These are phyloP conservation scores for Alternaria angustiovoidea DNA, from an alignment of 2,329 filamentous ascomycete species.

Conservation along the genomic window DNA sequence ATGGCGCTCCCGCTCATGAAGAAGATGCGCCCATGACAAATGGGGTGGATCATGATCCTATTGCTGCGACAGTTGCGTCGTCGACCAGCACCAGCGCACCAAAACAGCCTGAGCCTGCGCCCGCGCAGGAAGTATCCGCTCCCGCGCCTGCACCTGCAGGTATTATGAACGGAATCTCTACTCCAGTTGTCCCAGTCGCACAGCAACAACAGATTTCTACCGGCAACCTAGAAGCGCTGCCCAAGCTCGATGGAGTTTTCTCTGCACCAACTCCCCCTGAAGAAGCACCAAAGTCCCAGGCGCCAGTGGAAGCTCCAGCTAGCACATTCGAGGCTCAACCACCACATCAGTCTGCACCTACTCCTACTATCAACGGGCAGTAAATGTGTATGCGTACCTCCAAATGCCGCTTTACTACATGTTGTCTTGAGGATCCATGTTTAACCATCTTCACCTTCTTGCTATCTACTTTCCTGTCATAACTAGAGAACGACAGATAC, in stretches of 20 bases:
- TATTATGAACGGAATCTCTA: conserved; percentile 17
- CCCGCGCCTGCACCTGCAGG: neutral
- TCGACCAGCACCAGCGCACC: conserved; percentile 6
- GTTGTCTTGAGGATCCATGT: neutral
- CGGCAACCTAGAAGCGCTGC: conserved; percentile 9
- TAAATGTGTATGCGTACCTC: conserved; percentile 13
- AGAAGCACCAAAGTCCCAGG: conserved; percentile 18
- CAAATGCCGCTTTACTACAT: neutral
- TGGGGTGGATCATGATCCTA: neutral
- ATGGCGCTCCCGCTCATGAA: conserved; percentile 2
- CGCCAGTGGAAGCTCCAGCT: neutral
- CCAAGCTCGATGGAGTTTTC: conserved; percentile 26
- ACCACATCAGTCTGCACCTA: neutral
- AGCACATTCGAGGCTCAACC: neutral
- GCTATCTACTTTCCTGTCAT: neutral
- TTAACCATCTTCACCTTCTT: neutral
- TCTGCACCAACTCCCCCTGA: conserved; percentile 33
- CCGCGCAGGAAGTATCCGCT: conserved; percentile 4
- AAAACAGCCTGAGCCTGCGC: conserved; percentile 10
- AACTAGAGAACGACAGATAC: conserved; percentile 12
- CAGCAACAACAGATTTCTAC: conserved; percentile 7
- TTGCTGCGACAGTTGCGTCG: neutral
- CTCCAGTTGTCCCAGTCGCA: conserved; percentile 5
- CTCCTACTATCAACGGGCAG: conserved; percentile 24
- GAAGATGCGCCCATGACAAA: conserved; percentile 7